Evolutionary conservation across 129 eudicot genomes (phyloP).

Genomic region (Pittosporum tobira): DNA sequence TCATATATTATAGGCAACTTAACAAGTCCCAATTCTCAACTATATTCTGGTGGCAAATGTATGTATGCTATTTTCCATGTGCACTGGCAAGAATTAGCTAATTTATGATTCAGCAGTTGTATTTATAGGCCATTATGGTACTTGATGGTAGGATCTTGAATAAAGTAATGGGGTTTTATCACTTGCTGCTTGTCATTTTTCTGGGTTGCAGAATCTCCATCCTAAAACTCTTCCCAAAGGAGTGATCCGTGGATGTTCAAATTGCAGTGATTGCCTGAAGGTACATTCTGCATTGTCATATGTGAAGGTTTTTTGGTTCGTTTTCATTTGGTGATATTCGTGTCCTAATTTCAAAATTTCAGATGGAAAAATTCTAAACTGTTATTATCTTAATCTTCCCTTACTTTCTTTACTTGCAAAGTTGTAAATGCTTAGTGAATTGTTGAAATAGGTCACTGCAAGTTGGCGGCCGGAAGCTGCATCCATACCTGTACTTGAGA

Average conservation of each 20-base stretch:
- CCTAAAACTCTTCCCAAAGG: conserved; percentile 60
- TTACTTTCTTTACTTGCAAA: conserved; percentile 2
- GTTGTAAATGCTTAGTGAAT: conserved; percentile 8
- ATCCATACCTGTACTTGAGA: conserved; percentile 28
- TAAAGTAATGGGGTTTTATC: background rate
- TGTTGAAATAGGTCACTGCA: conserved; percentile 45
- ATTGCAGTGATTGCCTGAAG: conserved; percentile 47
- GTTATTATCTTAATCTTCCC: background rate
- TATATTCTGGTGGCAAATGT: background rate
- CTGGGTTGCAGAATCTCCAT: conserved; percentile 29
- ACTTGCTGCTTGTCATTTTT: conserved; percentile 4
- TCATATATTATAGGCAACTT: background rate
- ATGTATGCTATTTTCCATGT: background rate
- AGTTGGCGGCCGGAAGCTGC: conserved; percentile 59
- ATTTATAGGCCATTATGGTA: no score
- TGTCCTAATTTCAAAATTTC: background rate
- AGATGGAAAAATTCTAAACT: background rate
- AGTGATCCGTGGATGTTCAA: conserved; percentile 57
- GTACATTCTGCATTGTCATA: conserved; percentile 27
- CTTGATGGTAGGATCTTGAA: no score
- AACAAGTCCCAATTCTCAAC: background rate
- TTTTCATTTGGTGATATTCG: conserved; percentile 5
- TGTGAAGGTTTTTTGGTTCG: background rate
- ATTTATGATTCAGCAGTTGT: background rate
- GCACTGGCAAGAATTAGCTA: background rate